Conservation (phyloP, 2,329 filamentous ascomycete genomes). For the Echinosphaeria canescens region DNA sequence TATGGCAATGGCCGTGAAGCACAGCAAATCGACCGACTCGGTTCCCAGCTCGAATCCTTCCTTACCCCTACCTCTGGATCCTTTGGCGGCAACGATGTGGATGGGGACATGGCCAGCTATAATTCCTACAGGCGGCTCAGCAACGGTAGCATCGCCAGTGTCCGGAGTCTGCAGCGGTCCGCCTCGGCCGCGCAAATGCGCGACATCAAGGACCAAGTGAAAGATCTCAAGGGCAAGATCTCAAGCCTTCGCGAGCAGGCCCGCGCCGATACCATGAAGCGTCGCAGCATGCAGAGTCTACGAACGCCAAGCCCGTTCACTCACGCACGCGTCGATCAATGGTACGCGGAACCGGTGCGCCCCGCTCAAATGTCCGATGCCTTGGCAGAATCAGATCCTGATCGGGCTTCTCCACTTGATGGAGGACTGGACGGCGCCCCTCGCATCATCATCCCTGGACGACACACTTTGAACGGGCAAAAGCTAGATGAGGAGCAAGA, state of each 20-base stretch:
- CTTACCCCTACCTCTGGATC: constrained; percentile 22
- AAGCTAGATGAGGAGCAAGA: too few relatives aligned
- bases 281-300: constrained; percentile 55
- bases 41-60: constrained; percentile 12
- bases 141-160: too few relatives aligned
- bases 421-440: too few relatives aligned
- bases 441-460: too few relatives aligned
- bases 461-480: too few relatives aligned
- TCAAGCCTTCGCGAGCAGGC: constrained; percentile 61
- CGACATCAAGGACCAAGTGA: constrained; percentile 64
- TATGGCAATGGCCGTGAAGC: too few relatives aligned
- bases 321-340: constrained; percentile 24
- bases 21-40: too few relatives aligned
- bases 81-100: constrained; percentile 5
- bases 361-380: too few relatives aligned
- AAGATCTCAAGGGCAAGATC: constrained; percentile 67
- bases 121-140: too few relatives aligned
- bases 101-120: too few relatives aligned
- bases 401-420: too few relatives aligned
- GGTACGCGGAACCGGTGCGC: neutral
- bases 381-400: too few relatives aligned
- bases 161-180: constrained; percentile 35
- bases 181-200: constrained; percentile 54
- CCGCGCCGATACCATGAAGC: constrained; percentile 55
- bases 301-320: constrained; percentile 64